These are phyloP conservation scores for Phytomonas sp. DNA, from an alignment of 208 protist species.

Conservation along the genomic window DNA sequence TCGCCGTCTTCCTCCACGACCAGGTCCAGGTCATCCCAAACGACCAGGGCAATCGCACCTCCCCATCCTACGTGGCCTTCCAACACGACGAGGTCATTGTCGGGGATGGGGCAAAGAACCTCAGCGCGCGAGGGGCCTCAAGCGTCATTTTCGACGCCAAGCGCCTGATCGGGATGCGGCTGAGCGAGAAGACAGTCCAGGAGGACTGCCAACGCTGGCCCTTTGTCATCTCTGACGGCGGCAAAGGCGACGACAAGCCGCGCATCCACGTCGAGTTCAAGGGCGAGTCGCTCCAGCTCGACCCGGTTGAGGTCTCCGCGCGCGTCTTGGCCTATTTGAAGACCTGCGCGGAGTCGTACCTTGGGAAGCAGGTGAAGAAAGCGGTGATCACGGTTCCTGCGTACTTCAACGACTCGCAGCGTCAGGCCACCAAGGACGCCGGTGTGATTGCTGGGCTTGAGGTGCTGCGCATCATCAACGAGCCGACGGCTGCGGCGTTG, in stretches of 20 bases:
- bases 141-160: conserved; percentile 96
- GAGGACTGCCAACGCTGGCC: conserved; percentile 93
- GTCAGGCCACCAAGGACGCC: conserved; percentile 96
- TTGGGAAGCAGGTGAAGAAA: conserved; percentile 87
- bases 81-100: conserved; percentile 92
- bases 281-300: conserved; percentile 54
- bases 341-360: conserved; percentile 90
- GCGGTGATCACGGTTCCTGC: conserved; percentile 98
- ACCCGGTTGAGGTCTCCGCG: conserved; percentile 95
- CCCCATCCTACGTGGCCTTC: conserved; percentile 98
- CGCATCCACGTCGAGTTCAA: conserved; percentile 49
- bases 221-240: conserved; percentile 84
- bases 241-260: conserved; percentile 23
- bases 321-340: conserved; percentile 97
- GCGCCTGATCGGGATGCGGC: conserved; percentile 90
- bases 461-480: conserved; percentile 97
- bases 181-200: conserved; percentile 84
- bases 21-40: conserved; percentile 98
- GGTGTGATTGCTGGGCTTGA: conserved; percentile 96
- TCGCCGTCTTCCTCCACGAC: conserved; percentile 81
- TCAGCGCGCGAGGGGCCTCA: conserved; percentile 79
- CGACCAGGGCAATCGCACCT: conserved; percentile 98
- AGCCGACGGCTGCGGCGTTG: conserved; percentile 97
- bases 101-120: conserved; percentile 93
- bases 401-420: conserved; percentile 99